A percentile compares a stretch with the other conserved stretches of the same genome.
Evolutionary conservation across 495 filamentous ascomycete species (phyloP).

Genomic region (Amorphotheca resinae): DNA sequence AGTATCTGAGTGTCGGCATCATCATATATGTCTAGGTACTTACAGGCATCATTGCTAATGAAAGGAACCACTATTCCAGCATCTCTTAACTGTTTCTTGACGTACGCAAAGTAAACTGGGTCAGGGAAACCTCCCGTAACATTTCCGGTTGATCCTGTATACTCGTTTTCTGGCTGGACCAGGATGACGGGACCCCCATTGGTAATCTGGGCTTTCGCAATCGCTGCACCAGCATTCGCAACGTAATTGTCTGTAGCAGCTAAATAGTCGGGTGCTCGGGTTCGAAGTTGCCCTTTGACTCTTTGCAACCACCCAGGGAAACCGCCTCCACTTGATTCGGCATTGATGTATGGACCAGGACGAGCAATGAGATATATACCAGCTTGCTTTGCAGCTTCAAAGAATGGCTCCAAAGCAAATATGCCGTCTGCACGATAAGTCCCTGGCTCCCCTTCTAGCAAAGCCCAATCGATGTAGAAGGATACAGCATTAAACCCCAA

Average conservation of each 20-base stretch:
- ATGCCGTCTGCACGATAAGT: constrained; percentile 56
- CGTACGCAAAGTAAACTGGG: constrained; percentile 52
- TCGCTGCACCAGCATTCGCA: constrained; percentile 41
- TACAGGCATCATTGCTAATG: constrained; percentile 60
- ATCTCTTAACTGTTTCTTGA: constrained; percentile 52
- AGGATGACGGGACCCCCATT: constrained; percentile 69
- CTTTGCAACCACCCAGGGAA: constrained; percentile 44
- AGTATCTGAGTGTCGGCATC: background rate
- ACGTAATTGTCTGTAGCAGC: constrained; percentile 54
- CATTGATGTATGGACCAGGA: constrained; percentile 38
- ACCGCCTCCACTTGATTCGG: constrained; percentile 44
- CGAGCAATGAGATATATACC: constrained; percentile 62
- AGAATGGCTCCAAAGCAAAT: constrained; percentile 58
- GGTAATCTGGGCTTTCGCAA: constrained; percentile 65
- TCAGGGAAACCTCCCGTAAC: constrained; percentile 37
- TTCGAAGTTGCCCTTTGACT: constrained; percentile 47
- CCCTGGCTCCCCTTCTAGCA: constrained; percentile 63
- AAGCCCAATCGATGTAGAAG: constrained; percentile 68
- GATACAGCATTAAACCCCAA: constrained; percentile 65
- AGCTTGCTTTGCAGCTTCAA: constrained; percentile 51
- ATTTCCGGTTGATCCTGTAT: constrained; percentile 26
- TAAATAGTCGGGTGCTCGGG: constrained; percentile 44
- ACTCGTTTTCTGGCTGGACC: constrained; percentile 72
- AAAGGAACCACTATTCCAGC: constrained; percentile 63
- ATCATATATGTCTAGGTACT: constrained; percentile 3